Conservation (phyloP, 495 filamentous ascomycete species). For the Immersiella caudata region DNA sequence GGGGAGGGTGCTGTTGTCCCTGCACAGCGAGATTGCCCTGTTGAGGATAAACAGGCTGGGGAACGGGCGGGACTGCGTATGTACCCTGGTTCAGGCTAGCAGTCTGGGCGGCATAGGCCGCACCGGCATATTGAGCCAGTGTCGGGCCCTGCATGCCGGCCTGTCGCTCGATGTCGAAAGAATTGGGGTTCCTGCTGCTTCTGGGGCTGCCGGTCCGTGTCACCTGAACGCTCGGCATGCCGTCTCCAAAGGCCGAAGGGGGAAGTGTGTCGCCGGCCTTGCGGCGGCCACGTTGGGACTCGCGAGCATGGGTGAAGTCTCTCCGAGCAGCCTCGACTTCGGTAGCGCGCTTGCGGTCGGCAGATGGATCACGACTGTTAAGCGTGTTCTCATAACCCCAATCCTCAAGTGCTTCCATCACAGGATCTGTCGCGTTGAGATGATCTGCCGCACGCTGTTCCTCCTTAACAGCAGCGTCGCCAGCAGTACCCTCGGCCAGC, state of each 20-base stretch:
- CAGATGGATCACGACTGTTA: conserved; percentile 32
- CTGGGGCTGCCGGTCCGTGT: conserved; percentile 31
- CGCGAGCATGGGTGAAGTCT: conserved; percentile 34
- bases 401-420: conserved; percentile 41
- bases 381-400: conserved; percentile 48
- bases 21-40: conserved; percentile 20
- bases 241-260: conserved; percentile 18
- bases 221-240: conserved; percentile 35
- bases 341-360: conserved; percentile 35
- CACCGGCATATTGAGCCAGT: conserved; percentile 28
- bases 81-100: neutral
- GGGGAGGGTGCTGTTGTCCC: conserved; percentile 16
- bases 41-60: conserved; percentile 8
- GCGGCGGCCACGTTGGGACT: conserved; percentile 51
- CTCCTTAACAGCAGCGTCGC: conserved; percentile 24
- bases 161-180: conserved; percentile 39
- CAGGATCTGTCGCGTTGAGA: conserved; percentile 44
- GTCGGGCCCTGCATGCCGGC: conserved; percentile 27
- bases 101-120: conserved; percentile 28
- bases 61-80: conserved; percentile 18
- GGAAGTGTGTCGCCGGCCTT: conserved; percentile 47
- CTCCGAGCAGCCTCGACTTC: conserved; percentile 30
- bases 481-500: conserved; percentile 15
- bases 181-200: conserved; percentile 13
- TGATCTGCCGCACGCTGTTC: conserved; percentile 43